Percentiles rank a stretch among this genome's conserved stretches.
Conservation (phyloP, 192 early-diverging fungal genomes). For the Coemansia sp. region DNA sequence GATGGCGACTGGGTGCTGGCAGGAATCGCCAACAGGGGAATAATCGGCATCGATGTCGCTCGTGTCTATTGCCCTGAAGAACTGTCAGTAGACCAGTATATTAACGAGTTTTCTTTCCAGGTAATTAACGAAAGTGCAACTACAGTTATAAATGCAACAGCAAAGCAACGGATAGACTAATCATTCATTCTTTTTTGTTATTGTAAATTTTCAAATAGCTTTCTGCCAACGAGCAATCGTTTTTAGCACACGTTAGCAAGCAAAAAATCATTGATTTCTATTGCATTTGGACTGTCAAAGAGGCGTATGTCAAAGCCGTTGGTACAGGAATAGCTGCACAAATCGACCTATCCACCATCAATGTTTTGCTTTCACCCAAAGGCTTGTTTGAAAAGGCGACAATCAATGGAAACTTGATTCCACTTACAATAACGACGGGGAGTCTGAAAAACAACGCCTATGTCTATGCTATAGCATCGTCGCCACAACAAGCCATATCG, state of each 20-base stretch:
- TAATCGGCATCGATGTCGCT: conserved; percentile 41
- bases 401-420: neutral
- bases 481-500: neutral
- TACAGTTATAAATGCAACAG: neutral
- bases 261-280: conserved; percentile 32
- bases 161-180: neutral
- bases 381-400: neutral
- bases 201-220: conserved; percentile 42
- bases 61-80: conserved; percentile 13
- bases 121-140: too few species aligned
- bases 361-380: conserved; percentile 5
- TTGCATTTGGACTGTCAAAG: conserved; percentile 45
- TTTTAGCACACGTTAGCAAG: neutral
- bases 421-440: neutral
- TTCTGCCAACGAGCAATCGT: conserved; percentile 18
- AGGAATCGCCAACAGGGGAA: conserved; percentile 8
- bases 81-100: conserved; percentile 21
- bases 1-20: conserved; percentile 43
- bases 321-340: conserved; percentile 26
- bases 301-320: conserved; percentile 45
- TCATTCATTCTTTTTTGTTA: neutral
- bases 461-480: conserved; percentile 6
- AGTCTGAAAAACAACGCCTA: neutral
- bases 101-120: conserved; percentile 27
- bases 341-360: conserved; percentile 16